A percentile compares a stretch with the other conserved stretches of the same genome.
Evolutionary conservation across 768 basidiomycete genomes (phyloP).

Genomic region (Suillus clintonianus): DNA sequence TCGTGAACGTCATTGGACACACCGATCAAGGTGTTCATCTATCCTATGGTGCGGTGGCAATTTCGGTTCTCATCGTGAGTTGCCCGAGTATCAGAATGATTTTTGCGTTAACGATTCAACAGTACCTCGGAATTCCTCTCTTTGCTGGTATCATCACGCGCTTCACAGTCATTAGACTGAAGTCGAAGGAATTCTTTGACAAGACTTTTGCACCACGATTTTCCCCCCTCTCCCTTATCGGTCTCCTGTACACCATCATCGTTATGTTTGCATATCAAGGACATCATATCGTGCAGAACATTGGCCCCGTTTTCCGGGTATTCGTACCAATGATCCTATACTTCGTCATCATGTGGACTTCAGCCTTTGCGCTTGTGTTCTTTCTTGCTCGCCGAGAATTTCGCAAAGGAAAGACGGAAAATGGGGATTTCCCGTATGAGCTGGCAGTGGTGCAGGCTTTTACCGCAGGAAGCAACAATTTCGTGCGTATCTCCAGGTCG

Average conservation of each 20-base stretch:
- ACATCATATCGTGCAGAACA: slow-evolving; percentile 70
- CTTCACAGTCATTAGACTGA: slow-evolving; percentile 46
- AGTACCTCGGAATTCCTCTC: slow-evolving; percentile 87
- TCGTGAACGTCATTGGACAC: slow-evolving; percentile 67
- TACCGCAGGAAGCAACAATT: slow-evolving; percentile 80
- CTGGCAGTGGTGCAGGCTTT: slow-evolving; percentile 78
- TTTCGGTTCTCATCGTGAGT: slow-evolving; percentile 73
- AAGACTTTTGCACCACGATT: slow-evolving; percentile 67
- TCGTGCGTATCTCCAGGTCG: slow-evolving; percentile 42
- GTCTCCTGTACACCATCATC: slow-evolving; percentile 79
- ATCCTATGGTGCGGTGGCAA: slow-evolving; percentile 58
- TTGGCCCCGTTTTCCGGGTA: slow-evolving; percentile 77
- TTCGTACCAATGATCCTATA: slow-evolving; percentile 82
- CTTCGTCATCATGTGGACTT: slow-evolving; percentile 75
- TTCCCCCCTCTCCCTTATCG: slow-evolving; percentile 68
- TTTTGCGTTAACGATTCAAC: slow-evolving; percentile 6
- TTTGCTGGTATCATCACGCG: slow-evolving; percentile 72
- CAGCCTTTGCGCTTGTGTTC: slow-evolving; percentile 59
- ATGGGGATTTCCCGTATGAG: slow-evolving; percentile 52
- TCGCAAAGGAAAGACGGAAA: slow-evolving; percentile 2
- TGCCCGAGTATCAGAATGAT: neutral
- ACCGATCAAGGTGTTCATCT: slow-evolving; percentile 46
- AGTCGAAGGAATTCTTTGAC: slow-evolving; percentile 50
- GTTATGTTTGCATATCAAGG: slow-evolving; percentile 73
- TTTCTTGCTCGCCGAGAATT: slow-evolving; percentile 41